A percentile compares a stretch with the other conserved stretches of the same genome.
phyloP scores from a whole-genome alignment of 352 stramenopile species.

The Phytophthora pluvialis region DNA sequence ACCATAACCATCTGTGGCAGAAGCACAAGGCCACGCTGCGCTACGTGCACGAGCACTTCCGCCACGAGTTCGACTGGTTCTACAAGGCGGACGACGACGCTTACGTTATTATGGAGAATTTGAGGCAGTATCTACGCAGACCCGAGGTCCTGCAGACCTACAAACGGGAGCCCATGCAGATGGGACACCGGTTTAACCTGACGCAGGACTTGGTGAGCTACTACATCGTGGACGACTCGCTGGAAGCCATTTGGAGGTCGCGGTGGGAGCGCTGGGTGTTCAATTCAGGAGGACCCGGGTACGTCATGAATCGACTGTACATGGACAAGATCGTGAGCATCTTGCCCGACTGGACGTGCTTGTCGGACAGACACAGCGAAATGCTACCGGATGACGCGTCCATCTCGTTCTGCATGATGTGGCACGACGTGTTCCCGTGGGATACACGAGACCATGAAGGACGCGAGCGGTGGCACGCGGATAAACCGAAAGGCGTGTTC shows the following conservation, averaged over 20 bases:
- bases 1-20: constrained; percentile 86
- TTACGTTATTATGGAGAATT: constrained; percentile 84
- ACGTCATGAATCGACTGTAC: constrained; percentile 82
- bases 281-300: constrained; percentile 80
- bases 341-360: constrained; percentile 58
- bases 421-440: constrained; percentile 72
- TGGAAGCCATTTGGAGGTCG: constrained; percentile 60
- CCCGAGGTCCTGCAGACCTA: constrained; percentile 72
- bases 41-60: constrained; percentile 76
- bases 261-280: constrained; percentile 81
- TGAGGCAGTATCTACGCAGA: constrained; percentile 61
- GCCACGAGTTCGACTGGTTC: constrained; percentile 86
- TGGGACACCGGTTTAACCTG: constrained; percentile 84
- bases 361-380: constrained; percentile 69
- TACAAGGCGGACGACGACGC: constrained; percentile 88
- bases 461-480: constrained; percentile 81
- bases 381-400: constrained; percentile 83
- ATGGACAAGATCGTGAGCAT: constrained; percentile 72
- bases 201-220: constrained; percentile 75
- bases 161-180: constrained; percentile 69
- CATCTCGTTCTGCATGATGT: constrained; percentile 91
- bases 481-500: constrained; percentile 74
- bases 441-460: constrained; percentile 72
- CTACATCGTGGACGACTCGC: constrained; percentile 71
- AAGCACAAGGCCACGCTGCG: constrained; percentile 81